These are phyloP conservation scores for Hypoxylon fragiforme DNA, from an alignment of 495 filamentous ascomycete genomes.

Conservation along the genomic window DNA sequence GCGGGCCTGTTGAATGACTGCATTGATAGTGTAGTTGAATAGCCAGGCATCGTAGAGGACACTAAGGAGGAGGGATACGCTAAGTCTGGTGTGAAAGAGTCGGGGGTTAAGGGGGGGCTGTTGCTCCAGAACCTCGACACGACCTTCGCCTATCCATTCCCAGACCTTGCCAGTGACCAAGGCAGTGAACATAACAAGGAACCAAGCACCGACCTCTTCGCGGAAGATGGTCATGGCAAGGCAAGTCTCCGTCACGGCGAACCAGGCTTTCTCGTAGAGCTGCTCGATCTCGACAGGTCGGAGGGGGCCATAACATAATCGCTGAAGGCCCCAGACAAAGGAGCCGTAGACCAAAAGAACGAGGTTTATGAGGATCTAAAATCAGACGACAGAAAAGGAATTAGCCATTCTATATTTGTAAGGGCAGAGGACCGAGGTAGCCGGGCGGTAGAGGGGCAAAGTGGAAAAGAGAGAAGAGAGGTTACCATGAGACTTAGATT, in stretches of 20 bases:
- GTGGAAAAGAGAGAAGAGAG: conserved; percentile 5
- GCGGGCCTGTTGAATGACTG: conserved; percentile 80
- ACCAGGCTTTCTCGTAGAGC: conserved; percentile 96
- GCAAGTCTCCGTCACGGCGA: conserved; percentile 93
- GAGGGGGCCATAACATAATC: conserved; percentile 86
- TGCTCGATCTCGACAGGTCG: conserved; percentile 95
- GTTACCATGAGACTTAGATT: conserved; percentile 90
- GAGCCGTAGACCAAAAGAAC: conserved; percentile 74
- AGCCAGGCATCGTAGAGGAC: conserved; percentile 75
- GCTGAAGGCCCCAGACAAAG: conserved; percentile 83
- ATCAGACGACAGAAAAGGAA: conserved; percentile 12
- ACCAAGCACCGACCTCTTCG: conserved; percentile 90
- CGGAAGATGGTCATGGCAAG: conserved; percentile 99
- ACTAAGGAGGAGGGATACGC: conserved; percentile 74
- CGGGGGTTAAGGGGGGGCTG: conserved; percentile 89
- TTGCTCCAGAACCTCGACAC: conserved; percentile 92
- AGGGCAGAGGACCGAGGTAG: neutral
- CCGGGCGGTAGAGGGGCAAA: neutral
- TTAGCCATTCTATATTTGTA: too few species aligned
- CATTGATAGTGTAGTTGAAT: conserved; percentile 75
- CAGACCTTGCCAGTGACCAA: conserved; percentile 94
- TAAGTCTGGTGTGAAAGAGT: conserved; percentile 84
- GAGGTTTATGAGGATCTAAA: conserved; percentile 84
- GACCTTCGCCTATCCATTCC: conserved; percentile 95
- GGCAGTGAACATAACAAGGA: conserved; percentile 91